Percentiles rank a stretch among this genome's conserved stretches.
These are phyloP conservation scores for Mycena rebaudengoi DNA, from an alignment of 768 basidiomycete genomes.

Conservation along the genomic window DNA sequence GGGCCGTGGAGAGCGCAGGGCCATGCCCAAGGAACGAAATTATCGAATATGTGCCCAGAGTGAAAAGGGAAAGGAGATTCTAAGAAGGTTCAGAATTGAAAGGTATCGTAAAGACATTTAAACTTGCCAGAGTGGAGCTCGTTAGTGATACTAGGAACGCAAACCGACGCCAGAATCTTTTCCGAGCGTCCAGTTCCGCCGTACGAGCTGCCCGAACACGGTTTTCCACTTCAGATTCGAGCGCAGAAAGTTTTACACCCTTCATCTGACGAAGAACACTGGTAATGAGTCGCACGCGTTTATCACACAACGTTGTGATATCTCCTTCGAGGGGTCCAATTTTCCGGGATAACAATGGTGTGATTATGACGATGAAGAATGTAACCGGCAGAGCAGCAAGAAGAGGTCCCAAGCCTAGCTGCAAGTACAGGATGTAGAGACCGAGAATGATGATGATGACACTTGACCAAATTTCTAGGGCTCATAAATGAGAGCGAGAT, in stretches of 20 bases:
- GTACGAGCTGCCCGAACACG: slow-evolving; percentile 15
- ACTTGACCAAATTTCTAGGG: slow-evolving; percentile 18
- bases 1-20: slow-evolving; percentile 15
- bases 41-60: slow-evolving; percentile 17
- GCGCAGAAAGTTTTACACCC: slow-evolving; percentile 19
- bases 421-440: slow-evolving; percentile 14
- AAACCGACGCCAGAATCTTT: slow-evolving; percentile 19
- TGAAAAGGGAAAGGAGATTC: slow-evolving; percentile 14
- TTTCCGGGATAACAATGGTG: slow-evolving; percentile 18
- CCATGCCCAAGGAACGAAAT: slow-evolving; percentile 16
- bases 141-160: slow-evolving; percentile 15
- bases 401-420: slow-evolving; percentile 11
- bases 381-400: slow-evolving; percentile 12
- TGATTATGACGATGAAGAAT: slow-evolving; percentile 12
- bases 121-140: slow-evolving; percentile 11
- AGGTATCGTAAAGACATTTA: no score
- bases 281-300: slow-evolving; percentile 18
- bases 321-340: slow-evolving; percentile 19
- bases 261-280: slow-evolving; percentile 20
- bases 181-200: slow-evolving; percentile 18
- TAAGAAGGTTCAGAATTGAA: no score
- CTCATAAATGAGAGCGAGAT: not conserved
- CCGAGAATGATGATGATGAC: slow-evolving; percentile 20
- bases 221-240: slow-evolving; percentile 16
- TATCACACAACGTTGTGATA: slow-evolving; percentile 15